These are phyloP conservation scores for Scheffersomyces coipomensis DNA, from an alignment of 805 yeast genomes.

Conservation along the genomic window DNA sequence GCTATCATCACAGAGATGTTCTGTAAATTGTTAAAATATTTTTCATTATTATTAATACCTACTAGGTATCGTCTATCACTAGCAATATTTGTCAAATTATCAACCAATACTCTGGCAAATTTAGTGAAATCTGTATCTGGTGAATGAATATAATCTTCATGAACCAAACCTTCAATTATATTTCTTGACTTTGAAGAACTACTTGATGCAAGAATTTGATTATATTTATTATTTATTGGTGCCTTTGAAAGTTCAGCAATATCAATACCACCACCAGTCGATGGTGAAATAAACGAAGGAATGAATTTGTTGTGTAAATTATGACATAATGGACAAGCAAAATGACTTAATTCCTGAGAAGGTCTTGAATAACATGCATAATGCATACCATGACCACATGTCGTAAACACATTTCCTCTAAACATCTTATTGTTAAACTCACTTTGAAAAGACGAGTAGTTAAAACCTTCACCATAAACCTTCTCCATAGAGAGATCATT, in stretches of 20 bases:
- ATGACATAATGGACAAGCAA: constrained; percentile 53
- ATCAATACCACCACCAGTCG: constrained; percentile 15
- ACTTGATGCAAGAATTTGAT: constrained; percentile 20
- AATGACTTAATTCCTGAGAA: constrained; percentile 20
- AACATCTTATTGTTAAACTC: constrained; percentile 12
- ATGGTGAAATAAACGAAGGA: constrained; percentile 38
- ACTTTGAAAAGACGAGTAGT: constrained; percentile 13
- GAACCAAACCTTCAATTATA: constrained; percentile 2
- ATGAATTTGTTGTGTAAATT: constrained; percentile 42
- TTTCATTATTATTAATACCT: constrained; percentile 9
- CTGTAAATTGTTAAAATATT: constrained; percentile 17
- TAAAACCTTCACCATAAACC: constrained; percentile 17
- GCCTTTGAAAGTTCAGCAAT: constrained; percentile 7
- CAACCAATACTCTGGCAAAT: constrained; percentile 11
- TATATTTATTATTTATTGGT: constrained; percentile 15
- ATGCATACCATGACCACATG: constrained; percentile 58
- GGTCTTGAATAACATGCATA: constrained; percentile 38
- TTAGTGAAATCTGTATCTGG: constrained; percentile 2
- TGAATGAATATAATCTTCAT: constrained; percentile 18
- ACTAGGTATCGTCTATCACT: constrained; percentile 7
- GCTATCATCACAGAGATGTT: constrained; percentile 33
- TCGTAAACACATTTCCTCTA: constrained; percentile 30
- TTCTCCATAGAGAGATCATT: not conserved
- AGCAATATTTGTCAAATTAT: constrained; percentile 13
- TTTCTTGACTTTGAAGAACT: constrained; percentile 1